Base-by-base conservation (phyloP, 495 filamentous ascomycete genomes). In the Acidiella bohemica region DNA sequence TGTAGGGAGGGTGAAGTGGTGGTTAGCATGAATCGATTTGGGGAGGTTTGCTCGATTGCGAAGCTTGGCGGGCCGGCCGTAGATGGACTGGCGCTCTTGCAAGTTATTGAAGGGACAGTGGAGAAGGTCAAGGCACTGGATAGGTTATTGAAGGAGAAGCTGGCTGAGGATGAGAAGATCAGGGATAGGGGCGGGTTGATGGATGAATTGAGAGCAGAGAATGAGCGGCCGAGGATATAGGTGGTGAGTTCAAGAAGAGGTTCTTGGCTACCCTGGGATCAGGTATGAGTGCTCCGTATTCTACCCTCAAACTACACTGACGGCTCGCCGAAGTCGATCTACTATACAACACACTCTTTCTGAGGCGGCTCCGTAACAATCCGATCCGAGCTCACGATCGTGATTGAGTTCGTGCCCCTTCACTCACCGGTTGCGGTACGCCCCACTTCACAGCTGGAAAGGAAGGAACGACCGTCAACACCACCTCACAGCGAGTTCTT, bases 21-120 rank as follows among this genome's bases (percentile, higher is more conserved):
- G 1, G 72, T 97, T 37, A 83, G 78, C 10, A 65, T 93, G 56
- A 96, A 96, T 59, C 71, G 75, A 41, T 76, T 84, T 49, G 90
- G 92, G 1, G 90, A 96, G 61, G 72, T 95, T 16, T 94, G 86
- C 53, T 81, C 86, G 62, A 69, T 95, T 42, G 78, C 84, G 20
- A 97, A 96, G 61, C 71, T 81, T 30, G 83, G 84, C 1, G 90
- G 90, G 5, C 69, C 71, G 13, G 72, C 85, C 10, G 71, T 93
- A 11, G 79, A 90, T 53, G 84, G 85, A 5, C 62, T 88, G 49
- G 63, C 66, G 16, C 56, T 96, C 36, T 62, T 96, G 32, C 70
- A 70, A 36, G 88, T 81, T 54, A 68, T 75, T 0, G 71, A 61
- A 26, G 51, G 78, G 30, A 84, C 87, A 8, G 54, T 82, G 53